Percentiles rank a stretch among this genome's conserved stretches.
phyloP scores from a whole-genome alignment of 2,329 filamentous ascomycete species.

The Diplodia intermedia region DNA sequence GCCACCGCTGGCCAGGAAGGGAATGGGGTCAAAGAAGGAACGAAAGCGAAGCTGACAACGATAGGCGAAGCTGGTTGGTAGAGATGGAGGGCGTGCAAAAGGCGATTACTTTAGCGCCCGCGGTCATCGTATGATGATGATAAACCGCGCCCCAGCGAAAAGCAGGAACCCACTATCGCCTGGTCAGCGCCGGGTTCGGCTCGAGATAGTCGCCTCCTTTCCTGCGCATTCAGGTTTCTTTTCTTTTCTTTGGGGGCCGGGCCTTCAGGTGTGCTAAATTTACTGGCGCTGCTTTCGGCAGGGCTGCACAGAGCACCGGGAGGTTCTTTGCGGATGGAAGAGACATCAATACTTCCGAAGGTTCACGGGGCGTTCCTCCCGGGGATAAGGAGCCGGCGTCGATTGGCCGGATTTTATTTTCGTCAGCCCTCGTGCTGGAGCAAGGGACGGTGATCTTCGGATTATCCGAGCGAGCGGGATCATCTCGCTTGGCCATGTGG shows the following conservation, averaged over 20 bases:
- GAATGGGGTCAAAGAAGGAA: too few relatives aligned
- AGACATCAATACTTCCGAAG: neutral
- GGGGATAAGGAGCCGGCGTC: neutral
- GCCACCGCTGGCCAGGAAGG: too few relatives aligned
- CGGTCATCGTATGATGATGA: too few relatives aligned
- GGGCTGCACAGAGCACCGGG: neutral
- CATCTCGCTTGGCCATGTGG: constrained; percentile 21
- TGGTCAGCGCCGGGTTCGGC: neutral
- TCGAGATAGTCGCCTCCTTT: constrained; percentile 2
- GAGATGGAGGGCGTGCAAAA: too few relatives aligned
- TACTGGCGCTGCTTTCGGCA: neutral
- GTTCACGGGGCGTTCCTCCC: neutral
- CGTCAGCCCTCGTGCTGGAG: neutral
- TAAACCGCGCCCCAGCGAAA: too few relatives aligned
- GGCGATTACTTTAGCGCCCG: too few relatives aligned
- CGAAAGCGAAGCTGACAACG: too few relatives aligned
- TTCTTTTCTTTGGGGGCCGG: neutral
- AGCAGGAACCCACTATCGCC: too few relatives aligned
- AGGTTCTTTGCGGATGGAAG: neutral
- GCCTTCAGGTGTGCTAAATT: neutral
- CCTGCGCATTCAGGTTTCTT: neutral
- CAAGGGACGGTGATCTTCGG: constrained; percentile 6
- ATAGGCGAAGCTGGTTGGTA: too few relatives aligned
- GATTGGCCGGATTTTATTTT: neutral
- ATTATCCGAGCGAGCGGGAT: neutral